Evolutionary conservation across 2,329 filamentous ascomycete species (phyloP), one percentile per base, ranked within the genome.

Genomic region (Penicillium freii): DNA sequence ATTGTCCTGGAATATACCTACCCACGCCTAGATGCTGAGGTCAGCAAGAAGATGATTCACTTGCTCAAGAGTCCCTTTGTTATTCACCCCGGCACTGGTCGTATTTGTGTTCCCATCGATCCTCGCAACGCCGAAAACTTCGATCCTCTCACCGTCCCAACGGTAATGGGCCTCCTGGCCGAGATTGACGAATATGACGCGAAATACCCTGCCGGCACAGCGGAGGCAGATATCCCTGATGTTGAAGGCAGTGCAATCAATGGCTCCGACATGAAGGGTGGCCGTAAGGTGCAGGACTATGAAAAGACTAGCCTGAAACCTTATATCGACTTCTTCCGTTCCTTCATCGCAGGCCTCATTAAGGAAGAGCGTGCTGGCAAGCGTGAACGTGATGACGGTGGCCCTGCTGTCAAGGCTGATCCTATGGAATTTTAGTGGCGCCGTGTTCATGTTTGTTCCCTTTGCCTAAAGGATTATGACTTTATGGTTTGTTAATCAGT

Each of bases 1-100:
- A 90, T 99, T 60, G 87, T 97, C 4, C 84, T 99, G 31, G 94
- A 99, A 77, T 97, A 99, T 77, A 97, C 94, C 7, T 99, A 99
- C 75, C 94, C 94, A 3, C 88, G 94, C 39, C 89, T 99, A 54
- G 94, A 99, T 80, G 92, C 94, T 60, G 92, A 96, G 75, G 94
- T 99, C 72, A 94, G 90, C 71, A 97, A 97, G 81, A 96, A 97
- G 73, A 85, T 96, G 56, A 97, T 97, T 78, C 94, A 99, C 82
- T 85, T 99, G 82, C 87, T 99, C 66, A 99, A 99, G 74, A 92
- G 88, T 61, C 94, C 94, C 0, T 99, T 99, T 70, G 93, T 97
- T 59, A 88, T 99, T 38, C 94, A 99, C 73, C 94, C 94, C 0
- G 92, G 92, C 19, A 99, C 94, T 0, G 93, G 94, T 0, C 81